Evolutionary conservation across 2,329 filamentous ascomycete genomes (phyloP).

Genomic region (Didymella segeticola): DNA sequence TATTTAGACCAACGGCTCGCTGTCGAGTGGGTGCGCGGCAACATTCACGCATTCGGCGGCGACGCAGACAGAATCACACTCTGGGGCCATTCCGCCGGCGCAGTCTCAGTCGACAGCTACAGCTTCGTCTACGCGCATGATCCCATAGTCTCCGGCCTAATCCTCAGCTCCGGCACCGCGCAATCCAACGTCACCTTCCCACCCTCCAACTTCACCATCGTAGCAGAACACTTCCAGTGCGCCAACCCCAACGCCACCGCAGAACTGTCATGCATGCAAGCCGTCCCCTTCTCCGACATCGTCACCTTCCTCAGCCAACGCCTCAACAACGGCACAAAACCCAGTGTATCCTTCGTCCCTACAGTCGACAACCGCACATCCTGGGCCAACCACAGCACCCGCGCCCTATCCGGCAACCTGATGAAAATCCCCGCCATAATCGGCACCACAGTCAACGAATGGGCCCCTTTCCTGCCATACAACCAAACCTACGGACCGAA

Average conservation of each 20-base stretch:
- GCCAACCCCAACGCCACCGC: constrained; percentile 17
- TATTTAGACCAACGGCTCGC: constrained; percentile 49
- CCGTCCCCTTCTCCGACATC: neutral
- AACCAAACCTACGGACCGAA: constrained; percentile 35
- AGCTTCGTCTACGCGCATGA: constrained; percentile 57
- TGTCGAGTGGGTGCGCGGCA: constrained; percentile 49
- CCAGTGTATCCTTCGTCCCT: constrained; percentile 34
- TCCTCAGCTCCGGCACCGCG: constrained; percentile 32
- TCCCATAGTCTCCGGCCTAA: constrained; percentile 51
- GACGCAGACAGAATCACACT: constrained; percentile 48
- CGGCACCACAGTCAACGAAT: constrained; percentile 45
- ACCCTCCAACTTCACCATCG: constrained; percentile 48
- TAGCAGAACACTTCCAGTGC: constrained; percentile 48
- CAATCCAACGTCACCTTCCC: constrained; percentile 10
- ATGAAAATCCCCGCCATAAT: constrained; percentile 45
- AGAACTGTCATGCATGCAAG: constrained; percentile 7
- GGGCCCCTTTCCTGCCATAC: constrained; percentile 41
- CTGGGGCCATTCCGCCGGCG: constrained; percentile 50
- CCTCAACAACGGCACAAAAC: constrained; percentile 19
- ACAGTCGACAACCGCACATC: constrained; percentile 38
- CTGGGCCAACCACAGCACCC: constrained; percentile 45
- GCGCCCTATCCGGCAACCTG: constrained; percentile 34
- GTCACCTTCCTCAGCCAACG: neutral
- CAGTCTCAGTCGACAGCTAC: constrained; percentile 55
- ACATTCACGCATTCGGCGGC: constrained; percentile 46